A percentile compares a stretch with the other conserved stretches of the same genome.
phyloP scores from a whole-genome alignment of 2,329 filamentous ascomycete genomes.

The Elsinoe arachidis region DNA sequence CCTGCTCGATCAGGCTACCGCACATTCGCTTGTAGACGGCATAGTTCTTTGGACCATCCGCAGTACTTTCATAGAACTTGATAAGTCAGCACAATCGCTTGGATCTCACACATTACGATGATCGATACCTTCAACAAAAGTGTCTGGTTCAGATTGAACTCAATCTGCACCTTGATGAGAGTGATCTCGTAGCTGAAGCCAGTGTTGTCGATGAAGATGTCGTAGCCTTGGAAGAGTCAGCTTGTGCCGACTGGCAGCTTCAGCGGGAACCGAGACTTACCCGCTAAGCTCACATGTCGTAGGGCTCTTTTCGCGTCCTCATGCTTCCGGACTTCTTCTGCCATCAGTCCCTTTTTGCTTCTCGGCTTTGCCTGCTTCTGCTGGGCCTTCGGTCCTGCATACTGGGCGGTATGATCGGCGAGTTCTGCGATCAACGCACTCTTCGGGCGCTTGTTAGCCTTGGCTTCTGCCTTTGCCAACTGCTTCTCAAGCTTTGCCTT shows the following conservation, averaged over 20 bases:
- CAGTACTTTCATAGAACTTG: neutral
- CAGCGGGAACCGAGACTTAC: constrained; percentile 25
- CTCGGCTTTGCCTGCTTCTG: neutral
- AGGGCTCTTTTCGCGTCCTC: constrained; percentile 16
- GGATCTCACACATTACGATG: constrained; percentile 15
- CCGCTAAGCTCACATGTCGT: constrained; percentile 22
- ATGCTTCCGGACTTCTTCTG: constrained; percentile 20
- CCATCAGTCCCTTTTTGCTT: constrained; percentile 7
- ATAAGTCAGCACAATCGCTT: constrained; percentile 15
- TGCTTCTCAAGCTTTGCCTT: constrained; percentile 20
- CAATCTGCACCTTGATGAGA: constrained; percentile 46
- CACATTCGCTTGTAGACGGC: neutral
- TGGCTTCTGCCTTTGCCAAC: constrained; percentile 11
- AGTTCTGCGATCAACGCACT: neutral
- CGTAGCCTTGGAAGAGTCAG: constrained; percentile 45
- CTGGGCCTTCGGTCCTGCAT: neutral
- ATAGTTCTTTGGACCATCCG: neutral
- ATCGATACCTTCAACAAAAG: constrained; percentile 29
- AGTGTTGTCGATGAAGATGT: constrained; percentile 54
- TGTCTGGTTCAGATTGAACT: constrained; percentile 46
- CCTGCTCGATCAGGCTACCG: neutral
- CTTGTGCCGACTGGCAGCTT: constrained; percentile 13
- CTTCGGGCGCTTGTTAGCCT: constrained; percentile 16
- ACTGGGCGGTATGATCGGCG: neutral
- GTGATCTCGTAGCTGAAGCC: constrained; percentile 57